Base-by-base conservation (phyloP, 805 yeast genomes). In the Ogataea salicorniae region DNA sequence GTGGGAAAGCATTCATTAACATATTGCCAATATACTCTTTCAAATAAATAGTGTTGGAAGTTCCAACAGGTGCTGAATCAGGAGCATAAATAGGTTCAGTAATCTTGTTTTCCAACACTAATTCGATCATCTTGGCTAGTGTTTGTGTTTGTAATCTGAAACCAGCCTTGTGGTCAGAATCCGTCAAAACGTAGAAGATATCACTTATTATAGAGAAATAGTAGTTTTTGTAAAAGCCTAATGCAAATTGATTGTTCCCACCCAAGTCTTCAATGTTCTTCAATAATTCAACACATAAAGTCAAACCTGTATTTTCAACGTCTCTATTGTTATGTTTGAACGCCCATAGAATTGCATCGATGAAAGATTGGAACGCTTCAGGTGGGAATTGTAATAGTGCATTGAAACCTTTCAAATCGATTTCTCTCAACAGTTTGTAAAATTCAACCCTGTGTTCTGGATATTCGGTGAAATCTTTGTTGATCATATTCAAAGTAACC, bases 361-460 rank as follows among this genome's bases (percentile, higher is more conserved):
- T 82, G 48, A 94, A 84, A 49, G 89, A 78, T 62, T 87, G 90
- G 77, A 94, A 92, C 22, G 96, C 95, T 53, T 82, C 90, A 3
- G 95, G 92, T 9, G 97, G 95, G 54, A 94, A 77, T 66, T 89
- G 87, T 50, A 89, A 74, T 55, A 94, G 75, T 0, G 97, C 96
- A 49, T 80, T 77, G 75, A 94, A 94, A 16, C 94, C 83, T 62
- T 86, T 84, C 56, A 82, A 68, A 67, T 94, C 85, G 61, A 94
- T 92, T 50, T 87, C 95, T 58, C 91, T 84, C 63, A 94, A 75
- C 46, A 94, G 75, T 69, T 85, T 87, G 73, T 92, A 94, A 67
- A 94, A 94, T 64, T 91, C 98, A 47, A 92, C 95, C 62, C 99
- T 81, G 71, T 92, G 97, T 66, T 94, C 99, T 13, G 98, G 99